Evolutionary conservation across 257 asterid species (phyloP).

Genomic region (Solanum arcanum): DNA sequence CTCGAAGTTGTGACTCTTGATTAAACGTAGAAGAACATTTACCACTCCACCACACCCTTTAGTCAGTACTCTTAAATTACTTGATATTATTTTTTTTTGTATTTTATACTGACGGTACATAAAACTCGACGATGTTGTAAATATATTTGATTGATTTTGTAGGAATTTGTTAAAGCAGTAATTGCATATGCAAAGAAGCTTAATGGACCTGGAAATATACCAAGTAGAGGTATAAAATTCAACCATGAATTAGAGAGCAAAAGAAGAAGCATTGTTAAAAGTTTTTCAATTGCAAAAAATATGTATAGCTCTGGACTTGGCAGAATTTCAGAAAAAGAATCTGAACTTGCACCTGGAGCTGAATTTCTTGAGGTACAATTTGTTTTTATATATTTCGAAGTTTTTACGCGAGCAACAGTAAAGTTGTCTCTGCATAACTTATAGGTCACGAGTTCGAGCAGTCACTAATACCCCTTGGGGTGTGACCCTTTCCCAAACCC

Average conservation of each 20-base stretch:
- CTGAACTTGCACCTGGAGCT: conserved; percentile 64
- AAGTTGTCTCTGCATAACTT: not conserved
- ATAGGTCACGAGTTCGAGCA: not conserved
- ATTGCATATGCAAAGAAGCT: conserved; percentile 55
- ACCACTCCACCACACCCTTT: not conserved
- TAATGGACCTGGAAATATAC: conserved; percentile 6
- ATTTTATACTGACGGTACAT: not conserved
- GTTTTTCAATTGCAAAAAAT: conserved; percentile 51
- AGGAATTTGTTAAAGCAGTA: conserved; percentile 71
- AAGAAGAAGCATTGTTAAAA: conserved; percentile 27
- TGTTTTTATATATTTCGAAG: not conserved
- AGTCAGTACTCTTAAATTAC: not conserved
- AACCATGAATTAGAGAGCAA: conserved; percentile 37
- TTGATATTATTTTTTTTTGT: not conserved
- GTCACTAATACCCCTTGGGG: not conserved
- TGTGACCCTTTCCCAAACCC: not conserved
- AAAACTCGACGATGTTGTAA: not conserved
- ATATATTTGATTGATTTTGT: not conserved
- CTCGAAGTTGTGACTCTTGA: not conserved
- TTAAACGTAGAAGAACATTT: not conserved
- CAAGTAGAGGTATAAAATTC: conserved; percentile 12
- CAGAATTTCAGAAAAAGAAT: conserved; percentile 14
- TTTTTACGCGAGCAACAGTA: not conserved
- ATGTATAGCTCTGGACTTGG: conserved; percentile 17
- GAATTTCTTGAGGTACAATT: conserved; percentile 58